These are phyloP conservation scores for Brachypodium distachyon DNA, from an alignment of 202 grass and related monocot genomes.

Conservation along the genomic window DNA sequence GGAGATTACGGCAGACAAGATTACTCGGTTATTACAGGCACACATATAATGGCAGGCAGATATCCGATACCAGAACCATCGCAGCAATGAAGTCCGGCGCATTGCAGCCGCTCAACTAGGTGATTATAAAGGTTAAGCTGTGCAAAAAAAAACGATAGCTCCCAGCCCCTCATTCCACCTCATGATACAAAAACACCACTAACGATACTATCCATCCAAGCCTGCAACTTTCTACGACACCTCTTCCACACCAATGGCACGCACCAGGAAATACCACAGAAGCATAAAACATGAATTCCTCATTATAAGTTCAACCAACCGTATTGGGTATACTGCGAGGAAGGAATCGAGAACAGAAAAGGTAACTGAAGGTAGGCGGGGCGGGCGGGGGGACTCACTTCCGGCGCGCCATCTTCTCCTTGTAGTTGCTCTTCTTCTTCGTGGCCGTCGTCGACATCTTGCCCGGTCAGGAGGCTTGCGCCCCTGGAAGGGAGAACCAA, in stretches of 20 bases:
- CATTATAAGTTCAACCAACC: background rate
- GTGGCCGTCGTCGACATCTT: conserved; percentile 64
- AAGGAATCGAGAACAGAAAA: background rate
- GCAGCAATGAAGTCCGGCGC: background rate
- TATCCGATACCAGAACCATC: background rate
- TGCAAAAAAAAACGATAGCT: too few relatives aligned
- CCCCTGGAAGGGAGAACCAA: background rate
- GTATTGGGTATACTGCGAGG: background rate
- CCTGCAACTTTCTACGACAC: background rate
- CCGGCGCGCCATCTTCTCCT: conserved; percentile 79
- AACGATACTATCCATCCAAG: background rate
- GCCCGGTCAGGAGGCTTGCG: background rate
- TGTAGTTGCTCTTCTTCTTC: conserved; percentile 78
- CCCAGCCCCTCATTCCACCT: background rate
- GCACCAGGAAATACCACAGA: background rate
- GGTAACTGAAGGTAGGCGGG: background rate
- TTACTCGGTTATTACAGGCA: background rate
- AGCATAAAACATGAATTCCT: background rate
- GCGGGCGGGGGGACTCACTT: conserved; percentile 46
- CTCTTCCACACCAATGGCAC: background rate
- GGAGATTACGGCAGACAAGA: background rate
- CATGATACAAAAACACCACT: background rate
- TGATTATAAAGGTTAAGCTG: too few relatives aligned
- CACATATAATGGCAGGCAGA: background rate
- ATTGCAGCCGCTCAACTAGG: background rate